Conservation (phyloP, 768 basidiomycete species). For the Termitomyces titanicus region DNA sequence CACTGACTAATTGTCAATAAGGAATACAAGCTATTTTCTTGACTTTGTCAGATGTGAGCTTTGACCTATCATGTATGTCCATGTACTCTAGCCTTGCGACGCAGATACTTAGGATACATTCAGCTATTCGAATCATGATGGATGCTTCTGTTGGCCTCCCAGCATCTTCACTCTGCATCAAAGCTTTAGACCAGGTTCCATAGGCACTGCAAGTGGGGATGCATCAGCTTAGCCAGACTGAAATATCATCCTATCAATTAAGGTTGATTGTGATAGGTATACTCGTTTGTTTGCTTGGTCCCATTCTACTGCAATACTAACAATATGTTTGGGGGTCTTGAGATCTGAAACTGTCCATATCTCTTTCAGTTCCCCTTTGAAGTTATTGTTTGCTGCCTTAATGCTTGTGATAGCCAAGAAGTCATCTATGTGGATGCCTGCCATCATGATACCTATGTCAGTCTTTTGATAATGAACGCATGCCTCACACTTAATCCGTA, state of each 20-base stretch:
- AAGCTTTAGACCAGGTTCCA: too few species aligned
- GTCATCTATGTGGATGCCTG: not conserved
- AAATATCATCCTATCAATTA: slow-evolving; percentile 22
- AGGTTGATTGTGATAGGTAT: slow-evolving; percentile 20
- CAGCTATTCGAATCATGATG: too few species aligned
- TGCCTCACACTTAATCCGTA: not conserved
- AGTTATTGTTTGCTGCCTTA: not conserved
- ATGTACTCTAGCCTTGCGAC: too few species aligned
- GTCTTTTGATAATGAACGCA: not conserved
- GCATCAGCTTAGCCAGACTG: slow-evolving; percentile 14
- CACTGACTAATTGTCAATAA: not conserved
- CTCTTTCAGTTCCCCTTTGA: not conserved
- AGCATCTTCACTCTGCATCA: too few species aligned
- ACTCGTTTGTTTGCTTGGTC: slow-evolving; percentile 1
- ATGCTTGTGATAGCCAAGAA: not conserved
- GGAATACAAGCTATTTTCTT: too few species aligned
- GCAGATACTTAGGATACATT: too few species aligned
- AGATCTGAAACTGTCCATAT: not conserved
- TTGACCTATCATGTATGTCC: not conserved
- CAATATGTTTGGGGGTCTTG: too few species aligned
- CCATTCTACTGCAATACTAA: too few species aligned
- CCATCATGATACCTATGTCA: not conserved
- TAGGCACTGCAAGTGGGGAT: slow-evolving; percentile 15
- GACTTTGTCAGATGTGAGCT: not conserved
- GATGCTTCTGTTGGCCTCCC: too few species aligned